Conservation (phyloP, 140 eudicot species). For the Bidens hawaiensis region DNA sequence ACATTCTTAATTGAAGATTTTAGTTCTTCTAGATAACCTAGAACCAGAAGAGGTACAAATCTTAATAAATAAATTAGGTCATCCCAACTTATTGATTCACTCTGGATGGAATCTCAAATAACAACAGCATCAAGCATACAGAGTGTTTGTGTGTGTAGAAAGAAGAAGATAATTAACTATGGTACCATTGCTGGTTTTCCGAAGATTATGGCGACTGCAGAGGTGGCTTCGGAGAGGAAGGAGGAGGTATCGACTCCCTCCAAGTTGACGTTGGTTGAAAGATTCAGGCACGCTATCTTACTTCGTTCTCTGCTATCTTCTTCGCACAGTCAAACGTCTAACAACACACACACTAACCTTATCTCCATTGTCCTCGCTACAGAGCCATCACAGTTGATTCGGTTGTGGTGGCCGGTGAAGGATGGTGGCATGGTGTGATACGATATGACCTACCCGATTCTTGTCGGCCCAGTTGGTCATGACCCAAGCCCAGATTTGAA, state of each 20-base stretch:
- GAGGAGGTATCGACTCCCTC: constrained; percentile 74
- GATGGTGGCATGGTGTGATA: no score
- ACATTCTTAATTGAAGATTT: background rate
- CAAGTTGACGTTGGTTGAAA: constrained; percentile 73
- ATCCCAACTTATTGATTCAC: no score
- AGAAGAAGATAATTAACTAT: background rate
- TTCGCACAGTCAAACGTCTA: constrained; percentile 13
- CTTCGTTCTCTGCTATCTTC: constrained; percentile 4
- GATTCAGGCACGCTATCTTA: constrained; percentile 86
- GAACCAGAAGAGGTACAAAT: background rate
- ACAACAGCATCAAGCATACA: background rate
- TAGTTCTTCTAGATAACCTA: background rate
- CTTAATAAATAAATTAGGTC: background rate
- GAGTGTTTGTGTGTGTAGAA: background rate
- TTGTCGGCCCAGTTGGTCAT: no score
- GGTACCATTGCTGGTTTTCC: constrained; percentile 78
- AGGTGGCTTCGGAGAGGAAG: constrained; percentile 72
- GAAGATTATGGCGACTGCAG: constrained; percentile 69
- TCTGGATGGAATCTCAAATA: no score
- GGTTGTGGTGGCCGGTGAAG: no score
- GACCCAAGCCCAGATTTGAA: no score
- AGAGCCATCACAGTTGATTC: no score
- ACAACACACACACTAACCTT: no score
- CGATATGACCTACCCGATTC: no score
- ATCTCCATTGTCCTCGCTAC: no score